A percentile compares a stretch with the other conserved stretches of the same genome.
These are phyloP conservation scores for Ballota nigra DNA, from an alignment of 257 asterid species.

Conservation along the genomic window DNA sequence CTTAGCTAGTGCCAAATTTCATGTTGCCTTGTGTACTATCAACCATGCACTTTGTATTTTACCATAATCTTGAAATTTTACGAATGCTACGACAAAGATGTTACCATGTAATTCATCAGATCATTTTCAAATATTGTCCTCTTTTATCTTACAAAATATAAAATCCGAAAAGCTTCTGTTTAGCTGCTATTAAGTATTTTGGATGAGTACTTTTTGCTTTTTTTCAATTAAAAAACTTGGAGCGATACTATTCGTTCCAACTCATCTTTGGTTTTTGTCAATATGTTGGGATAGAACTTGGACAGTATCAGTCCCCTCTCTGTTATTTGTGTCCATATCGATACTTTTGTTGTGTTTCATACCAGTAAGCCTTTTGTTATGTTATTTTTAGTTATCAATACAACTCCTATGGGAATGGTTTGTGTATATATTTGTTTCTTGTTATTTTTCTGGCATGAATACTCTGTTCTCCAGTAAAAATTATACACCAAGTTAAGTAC, in stretches of 20 bases:
- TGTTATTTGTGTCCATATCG: conserved; percentile 11
- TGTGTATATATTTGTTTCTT: not conserved
- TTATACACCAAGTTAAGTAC: not conserved
- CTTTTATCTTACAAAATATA: not conserved
- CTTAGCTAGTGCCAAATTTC: not conserved
- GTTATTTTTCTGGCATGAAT: not conserved
- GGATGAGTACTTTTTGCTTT: not conserved
- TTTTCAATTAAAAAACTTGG: not conserved
- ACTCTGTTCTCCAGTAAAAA: not conserved
- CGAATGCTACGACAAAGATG: not conserved
- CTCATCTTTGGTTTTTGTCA: conserved; percentile 10
- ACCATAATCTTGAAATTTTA: not conserved
- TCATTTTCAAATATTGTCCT: not conserved
- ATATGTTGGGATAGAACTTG: conserved; percentile 10
- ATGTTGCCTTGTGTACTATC: conserved; percentile 2
- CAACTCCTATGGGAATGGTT: not conserved
- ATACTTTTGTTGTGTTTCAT: not conserved
- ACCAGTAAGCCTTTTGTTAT: not conserved
- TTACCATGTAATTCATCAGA: not conserved
- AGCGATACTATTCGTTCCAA: not conserved
- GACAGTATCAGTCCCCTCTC: not conserved
- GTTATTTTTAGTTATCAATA: not conserved
- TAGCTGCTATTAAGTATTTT: not conserved
- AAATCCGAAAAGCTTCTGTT: not conserved
- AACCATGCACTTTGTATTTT: not conserved